phyloP scores from a whole-genome alignment of 2,329 filamentous ascomycete genomes.

The Periconia macrospinosa region DNA sequence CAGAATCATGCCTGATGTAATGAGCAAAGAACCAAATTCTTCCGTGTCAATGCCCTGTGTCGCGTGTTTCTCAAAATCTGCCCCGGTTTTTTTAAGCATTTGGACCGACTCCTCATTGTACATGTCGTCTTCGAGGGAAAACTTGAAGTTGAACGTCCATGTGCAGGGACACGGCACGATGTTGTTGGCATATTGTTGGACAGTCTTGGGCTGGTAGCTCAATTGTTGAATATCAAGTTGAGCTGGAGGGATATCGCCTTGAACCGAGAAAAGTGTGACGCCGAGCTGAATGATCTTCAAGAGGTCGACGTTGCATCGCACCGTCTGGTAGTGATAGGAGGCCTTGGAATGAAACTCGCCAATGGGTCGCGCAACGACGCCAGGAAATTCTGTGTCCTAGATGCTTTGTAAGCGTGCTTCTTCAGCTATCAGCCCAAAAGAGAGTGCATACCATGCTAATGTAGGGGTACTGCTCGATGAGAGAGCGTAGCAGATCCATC shows the following conservation, averaged over 20 bases:
- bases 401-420: constrained; percentile 16
- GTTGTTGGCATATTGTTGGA: constrained; percentile 55
- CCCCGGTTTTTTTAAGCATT: constrained; percentile 86
- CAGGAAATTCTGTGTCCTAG: constrained; percentile 97
- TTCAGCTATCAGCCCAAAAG: neutral
- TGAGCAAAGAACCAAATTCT: constrained; percentile 85
- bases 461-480: constrained; percentile 90
- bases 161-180: constrained; percentile 76
- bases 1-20: constrained; percentile 88
- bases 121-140: constrained; percentile 94
- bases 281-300: constrained; percentile 97
- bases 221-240: constrained; percentile 58
- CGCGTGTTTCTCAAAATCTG: constrained; percentile 83
- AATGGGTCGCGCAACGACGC: constrained; percentile 93
- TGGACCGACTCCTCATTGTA: constrained; percentile 95
- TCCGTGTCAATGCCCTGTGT: constrained; percentile 88
- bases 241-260: constrained; percentile 82
- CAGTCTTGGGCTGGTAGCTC: constrained; percentile 44
- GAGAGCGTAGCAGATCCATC: constrained; percentile 78
- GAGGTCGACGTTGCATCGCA: constrained; percentile 95
- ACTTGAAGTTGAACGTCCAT: constrained; percentile 99
- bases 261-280: constrained; percentile 87
- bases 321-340: constrained; percentile 97
- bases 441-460: constrained; percentile 83
- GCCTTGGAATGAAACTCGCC: constrained; percentile 92